Evolutionary conservation across 2,329 filamentous ascomycete species (phyloP).

Genomic region (Plectosphaerella cucumerina): DNA sequence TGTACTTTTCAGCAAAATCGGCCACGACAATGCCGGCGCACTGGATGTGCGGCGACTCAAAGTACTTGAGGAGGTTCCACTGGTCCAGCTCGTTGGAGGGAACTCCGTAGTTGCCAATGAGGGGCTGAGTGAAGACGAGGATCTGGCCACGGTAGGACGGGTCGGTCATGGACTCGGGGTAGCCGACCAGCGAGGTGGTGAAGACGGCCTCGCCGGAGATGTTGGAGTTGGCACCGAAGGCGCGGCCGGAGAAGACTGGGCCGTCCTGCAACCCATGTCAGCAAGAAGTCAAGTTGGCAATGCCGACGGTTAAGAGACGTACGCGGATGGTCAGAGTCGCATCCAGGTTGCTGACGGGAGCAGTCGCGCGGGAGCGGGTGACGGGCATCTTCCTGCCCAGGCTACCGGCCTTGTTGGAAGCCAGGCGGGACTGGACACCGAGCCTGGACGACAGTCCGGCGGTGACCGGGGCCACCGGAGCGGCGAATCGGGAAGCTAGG

Average conservation of each 20-base stretch:
- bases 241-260: constrained; percentile 92
- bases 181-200: constrained; percentile 95
- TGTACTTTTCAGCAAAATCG: constrained; percentile 90
- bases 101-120: constrained; percentile 98
- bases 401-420: constrained; percentile 52
- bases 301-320: constrained; percentile 25
- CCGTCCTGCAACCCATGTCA: constrained; percentile 60
- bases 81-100: constrained; percentile 81
- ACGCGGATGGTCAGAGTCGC: constrained; percentile 95
- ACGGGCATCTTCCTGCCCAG: constrained; percentile 65
- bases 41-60: constrained; percentile 97
- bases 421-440: constrained; percentile 29
- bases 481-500: constrained; percentile 47
- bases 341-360: constrained; percentile 66
- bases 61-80: constrained; percentile 91
- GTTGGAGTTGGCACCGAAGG: constrained; percentile 94
- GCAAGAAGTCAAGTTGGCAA: constrained; percentile 1
- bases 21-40: constrained; percentile 93
- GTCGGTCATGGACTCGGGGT: constrained; percentile 91
- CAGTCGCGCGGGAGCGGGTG: constrained; percentile 52
- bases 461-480: constrained; percentile 44
- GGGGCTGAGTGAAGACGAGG: constrained; percentile 93
- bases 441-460: constrained; percentile 27
- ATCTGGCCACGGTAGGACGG: constrained; percentile 92
- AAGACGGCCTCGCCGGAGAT: constrained; percentile 98